phyloP scores from a whole-genome alignment of 768 basidiomycete genomes.

The Collybia sordida region DNA sequence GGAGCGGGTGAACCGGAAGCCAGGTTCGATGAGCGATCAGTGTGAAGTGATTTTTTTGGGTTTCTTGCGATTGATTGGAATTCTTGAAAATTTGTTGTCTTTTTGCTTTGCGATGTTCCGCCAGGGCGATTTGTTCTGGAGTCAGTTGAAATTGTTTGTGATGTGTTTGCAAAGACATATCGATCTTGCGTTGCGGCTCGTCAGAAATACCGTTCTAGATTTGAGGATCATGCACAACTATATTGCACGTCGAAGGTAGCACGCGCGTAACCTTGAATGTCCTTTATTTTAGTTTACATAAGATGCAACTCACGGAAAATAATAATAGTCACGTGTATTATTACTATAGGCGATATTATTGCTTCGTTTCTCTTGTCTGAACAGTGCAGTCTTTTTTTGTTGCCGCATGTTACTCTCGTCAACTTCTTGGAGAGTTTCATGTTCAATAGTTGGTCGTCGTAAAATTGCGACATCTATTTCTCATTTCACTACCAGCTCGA shows the following conservation, averaged over 20 bases:
- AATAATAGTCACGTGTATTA: too few relatives aligned
- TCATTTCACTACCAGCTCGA: neutral
- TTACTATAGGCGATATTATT: too few relatives aligned
- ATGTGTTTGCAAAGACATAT: constrained; percentile 8
- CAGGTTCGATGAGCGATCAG: constrained; percentile 37
- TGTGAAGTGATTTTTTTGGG: constrained; percentile 17
- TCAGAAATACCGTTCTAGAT: neutral
- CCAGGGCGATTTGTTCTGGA: constrained; percentile 55
- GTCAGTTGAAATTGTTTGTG: constrained; percentile 30
- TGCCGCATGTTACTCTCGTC: constrained; percentile 37
- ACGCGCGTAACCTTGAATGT: too few relatives aligned
- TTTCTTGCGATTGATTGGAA: constrained; percentile 3
- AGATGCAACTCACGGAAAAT: too few relatives aligned
- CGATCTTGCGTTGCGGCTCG: neutral
- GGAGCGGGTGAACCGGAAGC: constrained; percentile 27
- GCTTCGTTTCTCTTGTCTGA: neutral
- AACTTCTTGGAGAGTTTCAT: constrained; percentile 20
- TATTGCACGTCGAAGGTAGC: too few relatives aligned
- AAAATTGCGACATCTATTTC: neutral
- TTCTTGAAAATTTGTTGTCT: constrained; percentile 2
- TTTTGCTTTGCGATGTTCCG: constrained; percentile 52
- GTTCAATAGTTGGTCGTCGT: constrained; percentile 13
- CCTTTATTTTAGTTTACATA: too few relatives aligned
- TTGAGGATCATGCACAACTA: neutral
- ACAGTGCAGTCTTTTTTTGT: neutral